Base-by-base conservation (phyloP, 768 basidiomycete genomes). In the Rubroboletus satanas region DNA sequence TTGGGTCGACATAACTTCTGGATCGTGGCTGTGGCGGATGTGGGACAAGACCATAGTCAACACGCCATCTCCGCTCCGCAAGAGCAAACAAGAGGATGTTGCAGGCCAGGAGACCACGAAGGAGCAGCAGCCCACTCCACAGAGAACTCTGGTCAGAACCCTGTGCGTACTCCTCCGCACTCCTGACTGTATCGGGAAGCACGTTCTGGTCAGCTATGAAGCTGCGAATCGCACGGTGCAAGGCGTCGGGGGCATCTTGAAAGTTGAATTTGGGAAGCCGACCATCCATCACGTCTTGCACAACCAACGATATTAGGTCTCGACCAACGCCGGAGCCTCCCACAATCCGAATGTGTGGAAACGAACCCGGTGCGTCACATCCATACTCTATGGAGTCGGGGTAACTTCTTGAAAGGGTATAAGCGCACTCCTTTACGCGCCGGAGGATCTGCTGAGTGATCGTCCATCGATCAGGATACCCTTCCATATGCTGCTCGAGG, bases 71-170 rank as follows among this genome's bases (percentile, higher is more conserved):
- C 32, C 4, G 32, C 32, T 12, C 32, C 10, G 32, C 32, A 12
- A 32, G 11, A 32, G 32, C 62, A 49, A 65, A 63, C 2, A 60
- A 35, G 0, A 73, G 56, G 8, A 68, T 61, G 1, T 66, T 66
- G 11, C 48, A 60, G 12, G 61, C 58, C 2, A 73, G n/a, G 18
- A 73, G 61, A 1, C 72, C 72, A 9, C 72, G 71, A 12, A 73
- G 47, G 4, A 71, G 57, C 1, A 52, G 5, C 1, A 52, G 51
- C 0, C 31, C 14, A 46, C 15, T 32, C 50, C 50, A 46, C 2
- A 44, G 28, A 10, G 28, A 5, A n/a, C 11, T 18, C 7, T 51
- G 43, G 5, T 8, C 7, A n/a, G 42, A 23, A 18, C 4, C 2
- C 12, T 28, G 28, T 35, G 49, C 41, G 11, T 45, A 47, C 7